Percentiles rank a stretch among this genome's conserved stretches.
phyloP scores from a whole-genome alignment of 305 asterid species.

The Petunia hybrid region DNA sequence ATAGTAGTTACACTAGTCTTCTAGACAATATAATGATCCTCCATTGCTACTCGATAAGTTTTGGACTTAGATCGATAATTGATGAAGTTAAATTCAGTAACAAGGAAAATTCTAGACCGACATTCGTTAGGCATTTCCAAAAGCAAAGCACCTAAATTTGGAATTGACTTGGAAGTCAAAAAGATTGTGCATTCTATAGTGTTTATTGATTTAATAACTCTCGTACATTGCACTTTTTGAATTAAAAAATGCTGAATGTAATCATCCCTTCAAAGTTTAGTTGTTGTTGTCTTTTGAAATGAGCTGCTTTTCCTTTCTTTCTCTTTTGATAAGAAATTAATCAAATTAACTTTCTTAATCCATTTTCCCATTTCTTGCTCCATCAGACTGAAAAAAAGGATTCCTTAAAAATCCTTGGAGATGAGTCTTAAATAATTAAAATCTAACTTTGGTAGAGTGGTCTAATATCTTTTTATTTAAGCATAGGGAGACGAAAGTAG shows the following conservation, averaged over 20 bases:
- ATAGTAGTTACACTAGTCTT: too few relatives aligned
- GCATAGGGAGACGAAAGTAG: not conserved
- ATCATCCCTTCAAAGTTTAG: not conserved
- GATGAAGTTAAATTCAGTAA: not conserved
- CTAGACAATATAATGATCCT: too few relatives aligned
- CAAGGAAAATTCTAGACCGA: not conserved
- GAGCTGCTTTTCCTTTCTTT: not conserved
- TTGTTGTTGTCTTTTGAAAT: constrained; percentile 4
- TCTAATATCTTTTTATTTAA: not conserved
- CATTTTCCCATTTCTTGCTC: not conserved
- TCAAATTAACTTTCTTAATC: not conserved
- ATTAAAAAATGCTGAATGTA: not conserved
- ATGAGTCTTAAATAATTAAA: not conserved
- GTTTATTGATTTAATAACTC: not conserved
- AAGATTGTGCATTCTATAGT: not conserved
- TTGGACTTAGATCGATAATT: not conserved
- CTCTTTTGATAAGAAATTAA: not conserved
- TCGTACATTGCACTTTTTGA: not conserved
- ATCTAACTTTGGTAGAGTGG: not conserved
- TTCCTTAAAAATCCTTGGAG: not conserved
- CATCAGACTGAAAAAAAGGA: not conserved
- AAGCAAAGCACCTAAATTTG: too few relatives aligned
- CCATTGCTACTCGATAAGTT: too few relatives aligned
- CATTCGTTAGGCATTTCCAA: too few relatives aligned
- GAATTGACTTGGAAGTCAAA: not conserved